These are phyloP conservation scores for Polytrichum formosum DNA, from an alignment of 225 moss, liverwort and hornwort genomes.

Conservation along the genomic window DNA sequence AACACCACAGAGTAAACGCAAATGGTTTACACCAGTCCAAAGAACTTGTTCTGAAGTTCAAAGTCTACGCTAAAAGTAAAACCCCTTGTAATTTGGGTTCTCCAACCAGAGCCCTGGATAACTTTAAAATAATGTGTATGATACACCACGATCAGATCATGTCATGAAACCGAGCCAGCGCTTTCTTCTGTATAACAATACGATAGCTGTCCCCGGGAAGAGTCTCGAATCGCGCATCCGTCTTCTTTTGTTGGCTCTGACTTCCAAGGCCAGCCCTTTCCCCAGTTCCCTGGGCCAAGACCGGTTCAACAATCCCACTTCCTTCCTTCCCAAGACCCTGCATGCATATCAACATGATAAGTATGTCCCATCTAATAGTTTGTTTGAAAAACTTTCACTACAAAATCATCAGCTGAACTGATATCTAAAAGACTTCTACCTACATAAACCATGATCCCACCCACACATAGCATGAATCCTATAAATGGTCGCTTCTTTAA, in stretches of 20 bases:
- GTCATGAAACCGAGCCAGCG: slow-evolving; percentile 93
- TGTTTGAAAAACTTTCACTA: too few relatives aligned
- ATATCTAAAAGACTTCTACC: too few relatives aligned
- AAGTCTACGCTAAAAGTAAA: slow-evolving; percentile 17
- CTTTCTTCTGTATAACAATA: slow-evolving; percentile 98
- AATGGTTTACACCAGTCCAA: slow-evolving; percentile 37
- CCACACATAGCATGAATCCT: too few relatives aligned
- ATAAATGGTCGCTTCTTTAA: too few relatives aligned
- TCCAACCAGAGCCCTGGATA: not conserved
- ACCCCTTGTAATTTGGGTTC: slow-evolving; percentile 18
- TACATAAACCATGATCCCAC: too few relatives aligned
- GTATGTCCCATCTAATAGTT: not conserved
- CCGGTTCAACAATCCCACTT: slow-evolving; percentile 94
- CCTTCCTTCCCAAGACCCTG: slow-evolving; percentile 99
- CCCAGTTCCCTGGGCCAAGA: slow-evolving; percentile 84
- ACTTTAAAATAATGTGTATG: not conserved
- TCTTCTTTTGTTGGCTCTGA: slow-evolving; percentile 77
- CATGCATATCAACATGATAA: slow-evolving; percentile 10
- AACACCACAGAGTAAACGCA: slow-evolving; percentile 36
- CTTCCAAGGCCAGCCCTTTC: slow-evolving; percentile 97
- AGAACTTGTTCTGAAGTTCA: slow-evolving; percentile 11
- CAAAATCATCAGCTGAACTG: too few relatives aligned
- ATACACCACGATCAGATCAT: slow-evolving; percentile 67
- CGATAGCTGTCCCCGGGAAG: slow-evolving; percentile 98
- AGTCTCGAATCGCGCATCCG: slow-evolving; percentile 92